phyloP scores from a whole-genome alignment of 2,329 filamentous ascomycete genomes.

The Aschersonia sp. region DNA sequence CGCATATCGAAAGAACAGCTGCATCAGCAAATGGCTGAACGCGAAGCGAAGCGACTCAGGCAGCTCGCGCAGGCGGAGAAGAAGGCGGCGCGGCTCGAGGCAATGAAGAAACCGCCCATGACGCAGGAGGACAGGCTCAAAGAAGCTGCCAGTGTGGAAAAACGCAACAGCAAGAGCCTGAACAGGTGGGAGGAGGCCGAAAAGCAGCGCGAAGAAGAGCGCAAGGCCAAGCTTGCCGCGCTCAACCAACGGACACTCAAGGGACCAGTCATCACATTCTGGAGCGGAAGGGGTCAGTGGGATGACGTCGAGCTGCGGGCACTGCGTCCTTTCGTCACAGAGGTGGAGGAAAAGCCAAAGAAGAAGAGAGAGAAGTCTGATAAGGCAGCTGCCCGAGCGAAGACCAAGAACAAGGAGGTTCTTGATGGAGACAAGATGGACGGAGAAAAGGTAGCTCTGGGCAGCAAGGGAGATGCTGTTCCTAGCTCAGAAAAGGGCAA shows the following conservation, averaged over 20 bases:
- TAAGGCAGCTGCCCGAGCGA: conserved; percentile 14
- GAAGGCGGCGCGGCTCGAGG: conserved; percentile 55
- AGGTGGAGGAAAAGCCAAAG: conserved; percentile 49
- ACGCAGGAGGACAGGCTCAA: conserved; percentile 76
- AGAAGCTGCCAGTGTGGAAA: conserved; percentile 72
- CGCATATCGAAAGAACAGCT: conserved; percentile 45
- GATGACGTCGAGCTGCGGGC: conserved; percentile 59
- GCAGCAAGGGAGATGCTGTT: neutral
- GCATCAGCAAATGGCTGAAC: conserved; percentile 59
- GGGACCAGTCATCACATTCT: conserved; percentile 80
- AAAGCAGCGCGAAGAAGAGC: conserved; percentile 72
- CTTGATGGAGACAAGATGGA: conserved; percentile 6
- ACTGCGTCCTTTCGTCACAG: conserved; percentile 49
- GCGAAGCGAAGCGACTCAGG: conserved; percentile 55
- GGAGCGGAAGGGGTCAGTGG: conserved; percentile 83
- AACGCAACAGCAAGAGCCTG: conserved; percentile 74
- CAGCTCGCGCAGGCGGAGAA: conserved; percentile 55
- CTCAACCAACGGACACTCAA: conserved; percentile 75
- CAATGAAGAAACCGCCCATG: conserved; percentile 64
- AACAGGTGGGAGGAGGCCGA: conserved; percentile 92
- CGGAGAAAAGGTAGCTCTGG: neutral
- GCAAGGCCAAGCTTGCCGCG: conserved; percentile 70
- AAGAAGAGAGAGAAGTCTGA: conserved; percentile 33
- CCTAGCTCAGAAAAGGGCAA: neutral
- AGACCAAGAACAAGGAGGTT: conserved; percentile 14